These are phyloP conservation scores for Bathelium albidoporum DNA, from an alignment of 495 filamentous ascomycete genomes.

Conservation along the genomic window DNA sequence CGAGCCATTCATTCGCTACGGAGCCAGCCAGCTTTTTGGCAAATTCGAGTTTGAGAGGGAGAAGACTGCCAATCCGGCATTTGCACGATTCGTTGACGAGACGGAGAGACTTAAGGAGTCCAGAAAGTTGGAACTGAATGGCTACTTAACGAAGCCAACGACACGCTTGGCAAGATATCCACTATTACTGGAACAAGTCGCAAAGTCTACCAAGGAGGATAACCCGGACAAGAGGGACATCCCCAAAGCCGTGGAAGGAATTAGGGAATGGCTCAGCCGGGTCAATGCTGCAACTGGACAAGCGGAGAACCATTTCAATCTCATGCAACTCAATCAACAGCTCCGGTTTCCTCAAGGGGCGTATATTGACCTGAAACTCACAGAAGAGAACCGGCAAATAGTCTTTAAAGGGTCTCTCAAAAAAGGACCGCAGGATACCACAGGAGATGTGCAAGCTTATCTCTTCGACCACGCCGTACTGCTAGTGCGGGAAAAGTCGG, in stretches of 20 bases:
- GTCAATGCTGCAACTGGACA: slow-evolving; percentile 95
- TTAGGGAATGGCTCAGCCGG: slow-evolving; percentile 73
- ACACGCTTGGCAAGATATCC: slow-evolving; percentile 94
- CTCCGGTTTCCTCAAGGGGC: slow-evolving; percentile 80
- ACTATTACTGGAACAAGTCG: slow-evolving; percentile 79
- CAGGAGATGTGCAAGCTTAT: slow-evolving; percentile 77
- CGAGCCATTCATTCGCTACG: slow-evolving; percentile 93
- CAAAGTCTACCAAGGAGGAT: slow-evolving; percentile 77
- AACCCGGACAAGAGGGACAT: slow-evolving; percentile 87
- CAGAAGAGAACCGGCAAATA: slow-evolving; percentile 85
- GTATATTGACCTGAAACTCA: slow-evolving; percentile 87
- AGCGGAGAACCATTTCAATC: slow-evolving; percentile 94
- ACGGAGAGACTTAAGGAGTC: slow-evolving; percentile 94
- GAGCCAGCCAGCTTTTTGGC: slow-evolving; percentile 88
- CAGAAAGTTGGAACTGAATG: slow-evolving; percentile 92
- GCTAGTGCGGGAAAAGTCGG: slow-evolving; percentile 72
- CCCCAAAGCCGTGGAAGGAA: slow-evolving; percentile 71
- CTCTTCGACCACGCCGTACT: slow-evolving; percentile 94
- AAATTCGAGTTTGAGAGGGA: slow-evolving; percentile 99
- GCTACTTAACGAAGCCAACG: slow-evolving; percentile 96
- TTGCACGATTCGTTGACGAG: slow-evolving; percentile 90
- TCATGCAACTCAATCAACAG: slow-evolving; percentile 80
- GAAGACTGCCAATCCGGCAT: slow-evolving; percentile 71
- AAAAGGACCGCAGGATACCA: slow-evolving; percentile 76
- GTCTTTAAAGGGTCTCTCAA: slow-evolving; percentile 88